phyloP scores from a whole-genome alignment of 805 yeast species.

The Sugiyamaella qingdaonensis region DNA sequence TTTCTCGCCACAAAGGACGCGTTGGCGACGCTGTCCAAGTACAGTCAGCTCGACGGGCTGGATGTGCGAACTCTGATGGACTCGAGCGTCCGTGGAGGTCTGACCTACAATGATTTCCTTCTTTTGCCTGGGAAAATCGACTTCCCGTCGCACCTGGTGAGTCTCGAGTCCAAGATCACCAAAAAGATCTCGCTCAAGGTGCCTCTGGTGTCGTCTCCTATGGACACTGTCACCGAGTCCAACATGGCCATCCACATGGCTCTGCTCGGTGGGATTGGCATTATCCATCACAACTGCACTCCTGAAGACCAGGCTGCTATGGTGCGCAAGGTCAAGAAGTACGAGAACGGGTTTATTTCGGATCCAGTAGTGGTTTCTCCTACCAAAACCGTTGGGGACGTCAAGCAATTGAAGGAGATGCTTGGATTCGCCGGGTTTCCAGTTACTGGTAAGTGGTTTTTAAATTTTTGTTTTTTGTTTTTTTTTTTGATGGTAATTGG shows the following conservation, averaged over 20 bases:
- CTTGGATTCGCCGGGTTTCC: constrained; percentile 98
- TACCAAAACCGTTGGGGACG: constrained; percentile 70
- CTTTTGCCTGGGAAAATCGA: constrained; percentile 91
- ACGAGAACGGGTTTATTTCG: constrained; percentile 94
- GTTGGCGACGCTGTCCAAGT: constrained; percentile 58
- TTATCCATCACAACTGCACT: constrained; percentile 94
- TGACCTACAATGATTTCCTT: constrained; percentile 95
- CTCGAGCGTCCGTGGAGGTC: constrained; percentile 86
- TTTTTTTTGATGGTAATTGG: constrained; percentile 41
- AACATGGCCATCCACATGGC: constrained; percentile 99
- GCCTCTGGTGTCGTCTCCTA: constrained; percentile 96
- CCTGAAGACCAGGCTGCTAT: constrained; percentile 97
- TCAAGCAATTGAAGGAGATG: constrained; percentile 60
- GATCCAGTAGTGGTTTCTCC: constrained; percentile 89
- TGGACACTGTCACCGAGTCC: constrained; percentile 98
- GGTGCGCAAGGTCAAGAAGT: constrained; percentile 95
- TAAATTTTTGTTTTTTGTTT: constrained; percentile 12
- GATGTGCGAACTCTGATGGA: constrained; percentile 82
- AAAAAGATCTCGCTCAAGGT: constrained; percentile 86
- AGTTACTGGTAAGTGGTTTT: constrained; percentile 86
- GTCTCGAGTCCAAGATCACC: constrained; percentile 81
- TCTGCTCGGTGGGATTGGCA: constrained; percentile 96
- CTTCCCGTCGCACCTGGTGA: constrained; percentile 76
- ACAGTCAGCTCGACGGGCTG: constrained; percentile 77
- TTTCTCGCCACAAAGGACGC: constrained; percentile 40